Conservation (phyloP, 2,329 filamentous ascomycete species). For the Basipetospora chlamydospora region DNA sequence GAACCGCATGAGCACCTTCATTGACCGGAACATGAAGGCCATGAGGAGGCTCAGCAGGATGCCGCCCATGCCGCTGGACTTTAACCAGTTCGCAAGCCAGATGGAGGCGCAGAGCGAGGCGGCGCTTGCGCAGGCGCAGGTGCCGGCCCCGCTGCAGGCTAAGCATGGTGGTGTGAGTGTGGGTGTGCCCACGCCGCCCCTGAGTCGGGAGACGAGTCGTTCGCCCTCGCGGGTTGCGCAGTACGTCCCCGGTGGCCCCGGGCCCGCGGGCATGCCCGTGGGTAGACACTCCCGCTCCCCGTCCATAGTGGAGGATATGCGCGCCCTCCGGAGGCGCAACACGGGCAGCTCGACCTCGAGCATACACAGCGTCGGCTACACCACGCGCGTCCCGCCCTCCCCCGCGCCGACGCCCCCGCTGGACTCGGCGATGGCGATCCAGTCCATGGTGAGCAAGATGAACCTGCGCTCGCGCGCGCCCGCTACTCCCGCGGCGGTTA, state of each 20-base stretch:
- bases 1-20: conserved; percentile 28
- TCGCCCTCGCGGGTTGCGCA: conserved; percentile 11
- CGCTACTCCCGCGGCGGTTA: too few species aligned
- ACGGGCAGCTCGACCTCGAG: conserved; percentile 9
- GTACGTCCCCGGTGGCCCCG: too few species aligned
- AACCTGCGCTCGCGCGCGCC: conserved; percentile 17
- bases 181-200: conserved; percentile 16
- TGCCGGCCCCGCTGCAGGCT: neutral
- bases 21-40: conserved; percentile 26
- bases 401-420: conserved; percentile 14
- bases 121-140: conserved; percentile 2
- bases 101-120: conserved; percentile 11
- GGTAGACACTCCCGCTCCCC: conserved; percentile 3
- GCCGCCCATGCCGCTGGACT: conserved; percentile 17
- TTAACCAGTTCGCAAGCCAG: conserved; percentile 17
- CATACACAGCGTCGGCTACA: conserved; percentile 8
- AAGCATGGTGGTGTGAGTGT: too few species aligned
- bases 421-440: conserved; percentile 14
- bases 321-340: conserved; percentile 10
- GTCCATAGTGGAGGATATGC: conserved; percentile 6
- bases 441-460: conserved; percentile 18
- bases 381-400: conserved; percentile 10
- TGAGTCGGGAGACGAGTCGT: conserved; percentile 17
- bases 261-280: conserved; percentile 10
- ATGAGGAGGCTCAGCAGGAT: conserved; percentile 27